Conservation (phyloP, 257 asterid species). For the Salvia splendens region DNA sequence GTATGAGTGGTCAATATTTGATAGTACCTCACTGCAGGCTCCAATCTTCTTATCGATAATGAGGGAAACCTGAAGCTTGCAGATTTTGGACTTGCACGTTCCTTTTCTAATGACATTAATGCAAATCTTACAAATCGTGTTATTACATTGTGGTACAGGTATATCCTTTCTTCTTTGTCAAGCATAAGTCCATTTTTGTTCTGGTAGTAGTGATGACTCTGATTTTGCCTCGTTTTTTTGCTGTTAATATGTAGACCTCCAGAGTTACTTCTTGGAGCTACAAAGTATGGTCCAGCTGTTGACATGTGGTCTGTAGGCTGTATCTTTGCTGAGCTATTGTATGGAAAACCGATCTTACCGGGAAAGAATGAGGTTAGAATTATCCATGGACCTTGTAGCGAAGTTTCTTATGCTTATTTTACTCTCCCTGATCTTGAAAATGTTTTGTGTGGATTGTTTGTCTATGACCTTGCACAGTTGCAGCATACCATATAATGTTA, state of each 20-base stretch:
- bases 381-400: constrained; percentile 14
- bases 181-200: constrained; percentile 23
- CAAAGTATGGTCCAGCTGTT: constrained; percentile 93
- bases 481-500: background rate
- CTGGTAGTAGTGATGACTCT: constrained; percentile 16
- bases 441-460: constrained; percentile 6
- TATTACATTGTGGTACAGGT: constrained; percentile 98
- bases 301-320: constrained; percentile 99
- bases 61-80: constrained; percentile 97
- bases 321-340: constrained; percentile 90
- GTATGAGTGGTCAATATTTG: constrained; percentile 21
- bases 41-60: constrained; percentile 93
- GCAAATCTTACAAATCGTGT: constrained; percentile 95
- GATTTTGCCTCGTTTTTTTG: constrained; percentile 26
- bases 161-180: constrained; percentile 30
- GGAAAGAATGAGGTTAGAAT: constrained; percentile 82
- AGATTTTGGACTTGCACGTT: constrained; percentile 94
- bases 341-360: constrained; percentile 80
- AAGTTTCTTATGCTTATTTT: constrained; percentile 30
- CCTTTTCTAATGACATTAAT: constrained; percentile 72
- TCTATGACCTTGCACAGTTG: background rate
- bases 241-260: constrained; percentile 69
- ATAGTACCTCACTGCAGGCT: constrained; percentile 54
- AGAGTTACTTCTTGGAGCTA: constrained; percentile 95
- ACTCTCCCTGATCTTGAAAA: constrained; percentile 20